Base-by-base conservation (phyloP, 1,139 yeast species). In the Saccharomyces pastorianus region DNA sequence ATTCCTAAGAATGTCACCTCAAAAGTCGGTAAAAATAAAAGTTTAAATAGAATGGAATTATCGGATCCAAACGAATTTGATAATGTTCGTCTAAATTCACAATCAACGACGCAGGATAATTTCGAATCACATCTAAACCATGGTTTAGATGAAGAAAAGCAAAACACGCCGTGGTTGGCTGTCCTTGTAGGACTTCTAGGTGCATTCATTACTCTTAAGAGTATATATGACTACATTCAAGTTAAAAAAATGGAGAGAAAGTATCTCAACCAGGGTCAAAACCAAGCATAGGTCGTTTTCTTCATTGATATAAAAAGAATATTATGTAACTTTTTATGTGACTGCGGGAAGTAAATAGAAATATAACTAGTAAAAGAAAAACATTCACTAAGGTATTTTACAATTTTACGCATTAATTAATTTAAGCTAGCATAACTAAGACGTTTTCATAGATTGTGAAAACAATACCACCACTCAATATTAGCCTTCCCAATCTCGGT, bases 391-490 rank as follows among this genome's bases (percentile, higher is more conserved):
- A 46, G 9, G 13, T 25, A 44, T 9, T 26, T n/a, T 46, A 26
- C 14, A 14, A n/a, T 3, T 5, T 23, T 6, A 25, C 23, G 6
- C 42, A 17, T 38, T 20, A 20, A 20, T 20, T 20, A 20, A 20
- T 42, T 46, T 60, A 71, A 48, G 64, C 71, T 67, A 88, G 68
- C 14, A 87, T 60, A 28, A 79, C 81, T 71, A 90, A 76, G 76
- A 91, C 86, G 73, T 89, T 88, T 69, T 91, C 98, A 70, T 91
- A 91, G 55, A 91, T 87, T 38, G 97, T 91, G 72, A 91, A 91
- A 14, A 91, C 97, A 61, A 91, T 91, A 62, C 98, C 98, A 55
- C 98, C 98, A 73, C 96, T 86, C 66, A 93, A 78, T 47, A 91
- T 83, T 67, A 93, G 78, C 63, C 99, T 80, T 2, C 98, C 99